These are phyloP conservation scores for Saccharomycopsis lassenensis DNA, from an alignment of 805 yeast species.

Conservation along the genomic window DNA sequence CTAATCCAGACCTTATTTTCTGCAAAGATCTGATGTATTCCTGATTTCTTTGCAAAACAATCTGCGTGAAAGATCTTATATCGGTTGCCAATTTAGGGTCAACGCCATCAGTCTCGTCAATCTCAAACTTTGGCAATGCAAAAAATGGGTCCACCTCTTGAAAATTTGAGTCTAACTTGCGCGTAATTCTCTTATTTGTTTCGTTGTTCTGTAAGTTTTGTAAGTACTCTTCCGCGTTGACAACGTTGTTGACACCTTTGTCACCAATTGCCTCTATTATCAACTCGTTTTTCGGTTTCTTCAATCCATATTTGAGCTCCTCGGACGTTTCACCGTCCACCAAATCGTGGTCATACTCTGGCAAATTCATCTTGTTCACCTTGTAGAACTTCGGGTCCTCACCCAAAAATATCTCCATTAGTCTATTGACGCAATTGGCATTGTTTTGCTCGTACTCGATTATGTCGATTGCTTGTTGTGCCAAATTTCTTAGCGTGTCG, in stretches of 20 bases:
- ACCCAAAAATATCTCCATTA: conserved; percentile 74
- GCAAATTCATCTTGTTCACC: conserved; percentile 55
- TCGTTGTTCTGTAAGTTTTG: conserved; percentile 10
- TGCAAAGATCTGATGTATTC: conserved; percentile 76
- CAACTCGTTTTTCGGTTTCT: conserved; percentile 12
- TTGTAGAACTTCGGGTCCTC: conserved; percentile 67
- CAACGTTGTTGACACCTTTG: conserved; percentile 16
- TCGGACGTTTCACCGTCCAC: conserved; percentile 16
- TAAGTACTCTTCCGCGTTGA: conserved; percentile 12
- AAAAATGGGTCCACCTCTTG: conserved; percentile 52
- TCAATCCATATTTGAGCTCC: conserved; percentile 8
- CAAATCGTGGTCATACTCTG: conserved; percentile 59
- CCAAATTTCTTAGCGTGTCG: conserved; percentile 45
- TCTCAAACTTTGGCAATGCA: conserved; percentile 41
- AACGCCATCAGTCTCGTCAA: conserved; percentile 42
- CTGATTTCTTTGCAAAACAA: conserved; percentile 69
- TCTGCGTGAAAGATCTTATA: conserved; percentile 63
- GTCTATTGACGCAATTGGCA: conserved; percentile 56
- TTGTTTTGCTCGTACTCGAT: conserved; percentile 75
- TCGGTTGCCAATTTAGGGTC: conserved; percentile 51
- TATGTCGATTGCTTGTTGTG: conserved; percentile 61
- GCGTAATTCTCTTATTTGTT: conserved; percentile 23
- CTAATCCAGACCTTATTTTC: conserved; percentile 63
- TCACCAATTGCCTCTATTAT: conserved; percentile 15
- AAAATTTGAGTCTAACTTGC: conserved; percentile 19